Base-by-base conservation (phyloP, 208 protist genomes). In the Porcisia deanei region DNA sequence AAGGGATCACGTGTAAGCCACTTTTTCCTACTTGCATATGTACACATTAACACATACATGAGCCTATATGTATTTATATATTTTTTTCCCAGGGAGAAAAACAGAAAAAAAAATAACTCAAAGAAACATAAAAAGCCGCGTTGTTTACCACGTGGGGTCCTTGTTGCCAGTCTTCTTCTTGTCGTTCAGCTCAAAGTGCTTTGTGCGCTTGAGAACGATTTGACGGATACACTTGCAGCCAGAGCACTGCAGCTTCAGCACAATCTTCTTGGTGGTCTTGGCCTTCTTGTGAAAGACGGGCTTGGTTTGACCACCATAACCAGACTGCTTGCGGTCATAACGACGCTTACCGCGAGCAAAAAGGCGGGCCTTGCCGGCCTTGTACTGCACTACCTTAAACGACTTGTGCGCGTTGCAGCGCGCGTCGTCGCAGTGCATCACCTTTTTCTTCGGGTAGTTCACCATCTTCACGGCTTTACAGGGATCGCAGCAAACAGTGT, bases 271-370 rank as follows among this genome's bases (percentile, higher is more conserved):
- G 68, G 99, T 99, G 41, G 98, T 99, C 93, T 99, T 99, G 55
- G 98, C 98, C 97, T 99, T 99, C 96, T 99, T 85, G 78, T 99
- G 97, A 94, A 99, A 99, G 81, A 99, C 97, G 59, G 99, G 99
- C 97, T 99, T 99, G 84, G 99, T 99, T 96, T 82, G 99, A 93
- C 99, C 99, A 98, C 99, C 99, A 89, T 99, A 99, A 94, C 99
- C 99, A 65, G 89, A 92, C 98, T 99, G 99, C 91, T 99, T 99
- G 73, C 98, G 91, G 89, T 99, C 99, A 94, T 99, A 99, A 98
- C 78, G 93, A 63, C 84, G 79, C 72, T 99, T 99, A 94, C 99
- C 99, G 89, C 99, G 98, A 49, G 98, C 99, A 73, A 96, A 99
- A 64, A 99, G 85, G 65, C 96, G 98, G 73, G 98, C 98, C 94